Evolutionary conservation across 495 filamentous ascomycete species (phyloP).

Genomic region (Lasiosphaeriaceae sp.): DNA sequence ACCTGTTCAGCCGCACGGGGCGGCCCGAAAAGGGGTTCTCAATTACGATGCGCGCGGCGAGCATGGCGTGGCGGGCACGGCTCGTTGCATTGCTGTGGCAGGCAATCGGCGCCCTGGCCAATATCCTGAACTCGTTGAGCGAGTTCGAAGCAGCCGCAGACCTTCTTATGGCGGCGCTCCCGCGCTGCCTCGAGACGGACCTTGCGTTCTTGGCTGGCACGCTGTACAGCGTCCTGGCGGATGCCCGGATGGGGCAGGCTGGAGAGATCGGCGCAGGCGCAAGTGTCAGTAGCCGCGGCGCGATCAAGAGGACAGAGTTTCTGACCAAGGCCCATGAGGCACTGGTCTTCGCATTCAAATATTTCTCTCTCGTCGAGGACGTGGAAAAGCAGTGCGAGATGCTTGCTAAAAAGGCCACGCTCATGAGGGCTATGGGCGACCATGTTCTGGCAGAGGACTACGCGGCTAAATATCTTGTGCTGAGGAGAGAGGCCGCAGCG

Average conservation of each 20-base stretch:
- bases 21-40: constrained; percentile 80
- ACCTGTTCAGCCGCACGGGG: constrained; percentile 64
- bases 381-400: constrained; percentile 71
- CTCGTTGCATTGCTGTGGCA: constrained; percentile 75
- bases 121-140: constrained; percentile 63
- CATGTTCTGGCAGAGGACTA: constrained; percentile 67
- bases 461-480: constrained; percentile 63
- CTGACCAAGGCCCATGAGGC: constrained; percentile 62
- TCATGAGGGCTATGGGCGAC: constrained; percentile 74
- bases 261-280: constrained; percentile 36
- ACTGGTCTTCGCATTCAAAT: constrained; percentile 59
- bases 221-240: constrained; percentile 72
- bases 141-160: constrained; percentile 69
- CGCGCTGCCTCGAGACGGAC: constrained; percentile 76
- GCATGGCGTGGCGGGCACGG: constrained; percentile 66
- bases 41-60: constrained; percentile 74
- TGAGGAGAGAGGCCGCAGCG: constrained; percentile 42
- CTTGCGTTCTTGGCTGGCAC: constrained; percentile 60
- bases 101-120: constrained; percentile 64
- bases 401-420: constrained; percentile 80
- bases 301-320: constrained; percentile 50
- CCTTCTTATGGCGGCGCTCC: constrained; percentile 70
- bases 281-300: background rate
- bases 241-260: constrained; percentile 80
- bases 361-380: constrained; percentile 72